Conservation (phyloP, 129 eudicot species). For the Artemisia argyi region DNA sequence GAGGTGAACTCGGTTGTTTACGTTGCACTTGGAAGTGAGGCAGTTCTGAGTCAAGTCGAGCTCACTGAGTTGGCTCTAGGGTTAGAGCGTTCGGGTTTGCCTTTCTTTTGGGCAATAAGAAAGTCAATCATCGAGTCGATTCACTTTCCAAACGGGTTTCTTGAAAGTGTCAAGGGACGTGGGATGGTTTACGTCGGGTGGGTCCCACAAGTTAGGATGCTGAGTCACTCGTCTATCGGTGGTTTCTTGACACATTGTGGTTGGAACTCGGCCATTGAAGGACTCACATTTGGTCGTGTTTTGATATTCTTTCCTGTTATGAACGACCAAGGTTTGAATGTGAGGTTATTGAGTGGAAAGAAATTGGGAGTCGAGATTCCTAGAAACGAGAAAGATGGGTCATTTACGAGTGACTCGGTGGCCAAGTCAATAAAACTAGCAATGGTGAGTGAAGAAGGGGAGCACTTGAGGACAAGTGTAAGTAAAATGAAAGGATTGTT, state of each 20-base stretch:
- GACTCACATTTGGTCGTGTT: conserved; percentile 59
- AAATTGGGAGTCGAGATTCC: conserved; percentile 67
- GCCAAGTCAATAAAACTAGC: conserved; percentile 50
- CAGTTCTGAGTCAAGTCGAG: conserved; percentile 47
- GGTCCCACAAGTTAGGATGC: conserved; percentile 85
- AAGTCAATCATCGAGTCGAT: conserved; percentile 43
- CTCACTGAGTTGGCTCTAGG: conserved; percentile 66
- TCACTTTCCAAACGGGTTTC: conserved; percentile 56
- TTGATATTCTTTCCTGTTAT: conserved; percentile 71
- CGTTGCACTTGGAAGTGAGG: conserved; percentile 81
- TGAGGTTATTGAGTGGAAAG: conserved; percentile 55
- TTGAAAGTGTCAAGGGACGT: conserved; percentile 38
- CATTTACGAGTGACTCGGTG: conserved; percentile 59
- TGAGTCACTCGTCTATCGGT: conserved; percentile 58
- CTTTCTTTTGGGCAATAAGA: conserved; percentile 74
- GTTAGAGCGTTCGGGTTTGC: conserved; percentile 51
- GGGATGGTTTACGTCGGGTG: conserved; percentile 58
- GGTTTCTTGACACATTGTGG: conserved; percentile 90
- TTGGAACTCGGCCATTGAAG: conserved; percentile 86
- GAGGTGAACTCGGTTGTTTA: conserved; percentile 42
- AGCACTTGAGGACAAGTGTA: conserved; percentile 48
- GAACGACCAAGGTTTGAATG: conserved; percentile 85
- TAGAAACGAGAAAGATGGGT: conserved; percentile 54
- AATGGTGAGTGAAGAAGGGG: conserved; percentile 55
- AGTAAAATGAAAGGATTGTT: conserved; percentile 44